Conservation (phyloP, 176 grass and related monocot genomes). For the Triticum timopheevii region DNA sequence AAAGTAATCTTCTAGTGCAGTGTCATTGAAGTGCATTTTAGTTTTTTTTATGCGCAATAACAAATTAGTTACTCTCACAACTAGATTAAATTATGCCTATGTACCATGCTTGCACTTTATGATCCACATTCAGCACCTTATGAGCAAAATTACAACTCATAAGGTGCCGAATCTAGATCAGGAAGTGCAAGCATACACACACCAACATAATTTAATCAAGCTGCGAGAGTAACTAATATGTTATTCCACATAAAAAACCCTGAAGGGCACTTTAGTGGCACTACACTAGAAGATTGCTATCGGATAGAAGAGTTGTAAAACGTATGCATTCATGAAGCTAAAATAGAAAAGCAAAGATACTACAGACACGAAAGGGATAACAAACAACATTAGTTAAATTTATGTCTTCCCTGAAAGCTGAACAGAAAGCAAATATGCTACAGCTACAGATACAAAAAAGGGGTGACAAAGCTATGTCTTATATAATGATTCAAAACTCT, state of each 20-base stretch:
- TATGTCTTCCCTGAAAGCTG: neutral
- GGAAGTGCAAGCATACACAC: too few species aligned
- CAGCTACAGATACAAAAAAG: neutral
- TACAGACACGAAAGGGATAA: neutral
- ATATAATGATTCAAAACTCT: constrained; percentile 77
- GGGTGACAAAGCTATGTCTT: constrained; percentile 62
- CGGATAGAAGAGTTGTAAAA: neutral
- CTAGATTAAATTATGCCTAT: neutral
- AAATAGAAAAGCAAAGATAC: constrained; percentile 31
- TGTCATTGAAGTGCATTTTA: neutral
- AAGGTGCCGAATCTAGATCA: too few species aligned
- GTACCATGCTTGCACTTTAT: too few species aligned
- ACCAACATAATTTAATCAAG: neutral
- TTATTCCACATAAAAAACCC: neutral
- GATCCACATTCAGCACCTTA: too few species aligned
- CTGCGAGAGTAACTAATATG: neutral
- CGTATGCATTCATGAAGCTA: neutral
- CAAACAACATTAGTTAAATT: neutral
- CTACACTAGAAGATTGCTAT: neutral
- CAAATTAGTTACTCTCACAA: neutral
- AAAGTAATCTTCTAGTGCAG: neutral
- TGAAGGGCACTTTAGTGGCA: neutral
- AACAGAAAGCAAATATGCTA: neutral
- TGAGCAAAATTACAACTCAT: too few species aligned
- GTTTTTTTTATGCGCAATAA: neutral